Evolutionary conservation across 1,284 basidiomycete genomes (phyloP).

Genomic region (Ceratobasidium sp.): DNA sequence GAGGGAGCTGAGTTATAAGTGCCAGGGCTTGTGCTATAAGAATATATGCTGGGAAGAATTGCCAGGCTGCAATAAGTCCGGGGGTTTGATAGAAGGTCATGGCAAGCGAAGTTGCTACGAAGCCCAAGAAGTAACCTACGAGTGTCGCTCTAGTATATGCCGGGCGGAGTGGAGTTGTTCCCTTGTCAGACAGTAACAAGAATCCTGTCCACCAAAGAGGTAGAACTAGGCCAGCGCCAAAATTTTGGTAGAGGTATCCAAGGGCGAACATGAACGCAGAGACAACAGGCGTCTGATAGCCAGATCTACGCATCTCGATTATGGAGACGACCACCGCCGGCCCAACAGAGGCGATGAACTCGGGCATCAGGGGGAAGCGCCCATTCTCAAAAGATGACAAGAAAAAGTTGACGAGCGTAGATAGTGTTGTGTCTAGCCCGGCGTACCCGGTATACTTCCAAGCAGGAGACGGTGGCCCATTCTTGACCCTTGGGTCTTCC

Average conservation of each 20-base stretch:
- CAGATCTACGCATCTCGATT: conserved; percentile 33
- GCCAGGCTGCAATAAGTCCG: conserved; percentile 19
- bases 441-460: conserved; percentile 13
- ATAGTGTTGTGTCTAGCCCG: background rate
- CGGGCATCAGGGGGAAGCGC: conserved; percentile 21
- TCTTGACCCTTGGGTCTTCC: background rate
- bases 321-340: conserved; percentile 19
- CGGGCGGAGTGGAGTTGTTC: background rate
- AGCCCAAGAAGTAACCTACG: conserved; percentile 22
- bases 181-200: background rate
- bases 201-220: conserved; percentile 32
- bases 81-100: conserved; percentile 19
- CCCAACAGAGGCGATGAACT: conserved; percentile 21
- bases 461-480: conserved; percentile 3
- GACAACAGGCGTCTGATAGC: conserved; percentile 2
- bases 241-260: conserved; percentile 19
- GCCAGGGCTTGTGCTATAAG: background rate
- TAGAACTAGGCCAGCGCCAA: conserved; percentile 15
- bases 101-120: conserved; percentile 4
- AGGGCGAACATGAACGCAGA: conserved; percentile 20
- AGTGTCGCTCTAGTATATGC: conserved; percentile 18
- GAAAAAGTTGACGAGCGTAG: conserved; percentile 21
- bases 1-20: background rate
- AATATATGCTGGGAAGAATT: conserved; percentile 30
- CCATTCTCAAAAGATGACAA: conserved; percentile 12